These are phyloP conservation scores for Albifimbria verrucaria DNA, from an alignment of 2,329 filamentous ascomycete species.

Conservation along the genomic window DNA sequence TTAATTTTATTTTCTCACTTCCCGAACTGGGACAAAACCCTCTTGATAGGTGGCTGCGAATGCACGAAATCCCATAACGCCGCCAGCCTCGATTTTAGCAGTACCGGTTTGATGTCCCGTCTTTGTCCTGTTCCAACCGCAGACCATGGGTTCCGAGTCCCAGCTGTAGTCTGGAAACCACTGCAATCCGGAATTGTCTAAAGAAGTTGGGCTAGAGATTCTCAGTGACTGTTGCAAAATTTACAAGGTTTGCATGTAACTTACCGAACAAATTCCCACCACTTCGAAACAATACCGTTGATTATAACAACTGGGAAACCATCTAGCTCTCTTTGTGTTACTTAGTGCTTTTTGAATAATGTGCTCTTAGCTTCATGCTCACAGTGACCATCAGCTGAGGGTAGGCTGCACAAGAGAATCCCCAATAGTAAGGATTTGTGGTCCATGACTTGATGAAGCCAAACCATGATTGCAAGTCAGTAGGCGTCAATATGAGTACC, in stretches of 20 bases:
- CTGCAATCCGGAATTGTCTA: background rate
- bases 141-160: background rate
- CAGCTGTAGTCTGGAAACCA: background rate
- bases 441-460: background rate
- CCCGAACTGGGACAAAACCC: background rate
- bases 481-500: background rate
- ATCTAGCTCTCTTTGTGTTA: too few relatives aligned
- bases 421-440: background rate
- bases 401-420: background rate
- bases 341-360: too few relatives aligned
- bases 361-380: background rate
- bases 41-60: background rate
- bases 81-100: background rate
- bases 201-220: background rate
- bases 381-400: background rate
- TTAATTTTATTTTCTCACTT: background rate
- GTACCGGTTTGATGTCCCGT: background rate
- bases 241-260: background rate
- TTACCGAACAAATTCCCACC: background rate
- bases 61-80: background rate
- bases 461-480: background rate
- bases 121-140: background rate
- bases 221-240: background rate
- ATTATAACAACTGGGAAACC: background rate
- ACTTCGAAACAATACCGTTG: background rate